phyloP scores from a whole-genome alignment of 768 basidiomycete species.

The Fomitopsis serialis region DNA sequence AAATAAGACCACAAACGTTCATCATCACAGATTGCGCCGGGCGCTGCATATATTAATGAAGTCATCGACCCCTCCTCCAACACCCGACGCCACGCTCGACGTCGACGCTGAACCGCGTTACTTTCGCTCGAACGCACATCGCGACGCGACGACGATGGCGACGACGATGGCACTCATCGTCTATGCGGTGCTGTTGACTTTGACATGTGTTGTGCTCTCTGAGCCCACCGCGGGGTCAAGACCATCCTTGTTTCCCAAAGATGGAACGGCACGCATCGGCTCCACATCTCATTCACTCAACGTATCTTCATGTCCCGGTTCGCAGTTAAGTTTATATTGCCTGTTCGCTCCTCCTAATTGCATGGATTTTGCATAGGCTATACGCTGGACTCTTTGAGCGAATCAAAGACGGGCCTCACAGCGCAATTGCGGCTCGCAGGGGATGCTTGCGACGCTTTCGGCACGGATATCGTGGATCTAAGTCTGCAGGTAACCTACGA shows the following conservation, averaged over 20 bases:
- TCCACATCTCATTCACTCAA: constrained; percentile 14
- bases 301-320: constrained; percentile 24
- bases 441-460: constrained; percentile 59
- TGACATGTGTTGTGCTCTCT: not conserved
- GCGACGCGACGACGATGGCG: too few relatives aligned
- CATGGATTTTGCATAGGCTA: constrained; percentile 40
- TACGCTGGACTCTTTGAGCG: constrained; percentile 36
- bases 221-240: not conserved
- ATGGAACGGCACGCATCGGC: not conserved
- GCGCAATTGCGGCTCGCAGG: constrained; percentile 53
- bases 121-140: too few relatives aligned
- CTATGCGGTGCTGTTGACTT: too few relatives aligned
- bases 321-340: not conserved
- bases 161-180: too few relatives aligned
- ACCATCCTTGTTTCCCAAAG: not conserved
- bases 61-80: too few relatives aligned
- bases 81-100: too few relatives aligned
- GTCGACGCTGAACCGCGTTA: too few relatives aligned
- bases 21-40: too few relatives aligned
- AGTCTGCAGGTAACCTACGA: constrained; percentile 68
- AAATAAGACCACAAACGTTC: too few relatives aligned
- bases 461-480: constrained; percentile 49
- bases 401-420: constrained; percentile 43
- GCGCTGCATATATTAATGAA: too few relatives aligned
- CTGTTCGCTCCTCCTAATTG: not conserved